Evolutionary conservation across 192 early-diverging fungal species (phyloP).

Genomic region (Entomortierella parvispora): DNA sequence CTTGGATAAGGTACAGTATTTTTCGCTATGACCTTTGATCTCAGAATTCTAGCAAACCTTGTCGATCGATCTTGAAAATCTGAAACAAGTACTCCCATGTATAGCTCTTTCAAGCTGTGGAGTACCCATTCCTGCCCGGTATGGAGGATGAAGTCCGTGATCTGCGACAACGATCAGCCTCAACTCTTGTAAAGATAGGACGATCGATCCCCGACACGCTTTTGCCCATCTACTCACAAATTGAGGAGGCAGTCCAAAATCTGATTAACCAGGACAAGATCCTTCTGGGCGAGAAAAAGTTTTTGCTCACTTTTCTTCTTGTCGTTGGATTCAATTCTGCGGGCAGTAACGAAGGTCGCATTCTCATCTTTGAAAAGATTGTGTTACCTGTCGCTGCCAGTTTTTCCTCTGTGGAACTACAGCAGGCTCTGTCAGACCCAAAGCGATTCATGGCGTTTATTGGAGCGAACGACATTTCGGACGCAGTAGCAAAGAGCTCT

Average conservation of each 20-base stretch:
- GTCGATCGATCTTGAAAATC: neutral
- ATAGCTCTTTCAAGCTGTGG: slow-evolving; percentile 38
- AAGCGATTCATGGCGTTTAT: slow-evolving; percentile 26
- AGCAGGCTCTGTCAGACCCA: slow-evolving; percentile 14
- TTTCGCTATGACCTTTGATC: no score
- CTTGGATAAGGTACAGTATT: slow-evolving; percentile 30
- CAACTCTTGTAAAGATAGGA: slow-evolving; percentile 37
- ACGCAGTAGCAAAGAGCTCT: neutral
- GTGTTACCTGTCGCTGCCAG: slow-evolving; percentile 11
- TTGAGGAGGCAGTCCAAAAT: slow-evolving; percentile 22
- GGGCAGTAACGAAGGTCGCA: slow-evolving; percentile 7
- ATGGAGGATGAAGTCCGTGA: slow-evolving; percentile 8
- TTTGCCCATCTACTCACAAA: slow-evolving; percentile 32
- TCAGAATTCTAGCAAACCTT: no score
- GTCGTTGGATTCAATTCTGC: slow-evolving; percentile 35
- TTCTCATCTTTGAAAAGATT: slow-evolving; percentile 24
- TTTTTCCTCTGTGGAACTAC: slow-evolving; percentile 8
- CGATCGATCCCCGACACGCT: slow-evolving; percentile 44
- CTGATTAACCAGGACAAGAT: slow-evolving; percentile 17
- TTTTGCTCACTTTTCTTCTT: slow-evolving; percentile 21
- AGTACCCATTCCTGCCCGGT: slow-evolving; percentile 12
- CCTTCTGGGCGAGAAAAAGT: slow-evolving; percentile 16
- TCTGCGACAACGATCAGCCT: slow-evolving; percentile 23
- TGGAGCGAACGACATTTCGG: slow-evolving; percentile 23
- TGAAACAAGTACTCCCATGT: neutral